phyloP scores from a whole-genome alignment of 2,329 filamentous ascomycete genomes.

The Bisporella sp. region DNA sequence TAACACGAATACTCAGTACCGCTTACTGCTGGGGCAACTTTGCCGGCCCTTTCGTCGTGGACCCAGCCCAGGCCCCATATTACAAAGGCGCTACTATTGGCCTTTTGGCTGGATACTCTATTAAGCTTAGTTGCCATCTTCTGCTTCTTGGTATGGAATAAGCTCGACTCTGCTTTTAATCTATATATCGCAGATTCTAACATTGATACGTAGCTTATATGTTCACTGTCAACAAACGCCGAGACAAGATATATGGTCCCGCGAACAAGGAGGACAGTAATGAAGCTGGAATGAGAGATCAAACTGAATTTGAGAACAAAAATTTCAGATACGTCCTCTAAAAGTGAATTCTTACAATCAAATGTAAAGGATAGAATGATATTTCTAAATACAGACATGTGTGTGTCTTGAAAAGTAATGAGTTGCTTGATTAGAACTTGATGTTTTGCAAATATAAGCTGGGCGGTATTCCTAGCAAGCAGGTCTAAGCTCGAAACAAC shows the following conservation, averaged over 20 bases:
- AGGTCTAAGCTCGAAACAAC: too few species aligned
- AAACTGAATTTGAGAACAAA: constrained; percentile 36
- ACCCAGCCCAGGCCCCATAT: not conserved
- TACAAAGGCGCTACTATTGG: not conserved
- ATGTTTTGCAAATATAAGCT: too few species aligned
- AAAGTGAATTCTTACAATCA: not conserved
- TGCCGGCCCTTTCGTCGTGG: not conserved
- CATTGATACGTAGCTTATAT: constrained; percentile 25
- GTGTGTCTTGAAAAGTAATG: too few species aligned
- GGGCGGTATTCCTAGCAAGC: too few species aligned
- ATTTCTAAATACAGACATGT: too few species aligned
- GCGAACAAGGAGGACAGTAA: constrained; percentile 29
- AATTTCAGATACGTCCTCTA: constrained; percentile 35
- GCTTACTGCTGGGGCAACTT: not conserved
- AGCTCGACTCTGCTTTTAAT: too few species aligned
- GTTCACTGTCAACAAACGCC: constrained; percentile 28
- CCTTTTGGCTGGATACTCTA: constrained; percentile 26
- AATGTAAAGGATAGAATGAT: not conserved
- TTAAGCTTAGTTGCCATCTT: constrained; percentile 31
- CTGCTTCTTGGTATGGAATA: constrained; percentile 26
- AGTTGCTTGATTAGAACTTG: too few species aligned
- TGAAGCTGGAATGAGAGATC: constrained; percentile 35
- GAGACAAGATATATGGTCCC: constrained; percentile 28
- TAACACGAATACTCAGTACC: not conserved
- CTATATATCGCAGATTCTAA: too few species aligned